Base-by-base conservation (phyloP, 2,329 filamentous ascomycete species). In the Xylaria sp. region DNA sequence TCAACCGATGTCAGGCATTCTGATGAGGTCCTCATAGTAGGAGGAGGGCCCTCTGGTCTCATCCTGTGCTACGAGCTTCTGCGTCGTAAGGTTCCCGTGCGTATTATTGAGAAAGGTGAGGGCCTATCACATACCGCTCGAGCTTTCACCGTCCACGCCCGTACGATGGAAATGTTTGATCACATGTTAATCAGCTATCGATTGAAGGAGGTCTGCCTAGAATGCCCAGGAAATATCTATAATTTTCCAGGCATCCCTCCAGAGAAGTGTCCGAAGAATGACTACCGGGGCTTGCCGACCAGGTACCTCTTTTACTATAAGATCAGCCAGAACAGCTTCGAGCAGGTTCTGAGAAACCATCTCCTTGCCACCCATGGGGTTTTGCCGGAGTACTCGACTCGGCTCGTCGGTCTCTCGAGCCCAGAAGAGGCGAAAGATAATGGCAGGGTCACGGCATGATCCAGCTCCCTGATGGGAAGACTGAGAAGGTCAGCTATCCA, bases 51-150 rank as follows among this genome's bases (percentile, higher is more conserved):
- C 15, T 20, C 57, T n/a, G 57, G 57, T 6, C 57, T 60, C n/a
- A 60, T 60, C 18, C 25, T 60, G n/a, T 60, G 57, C 41, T 60
- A 60, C 10, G 57, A 60, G 57, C 57, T 60, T 36, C 57, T 60
- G 36, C 57, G 57, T 18, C 57, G 57, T 18, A 18, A 23, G 28
- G n/a, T 60, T 10, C 57, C 57, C 28, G 57, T 60, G 4, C 57
- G 57, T 15, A 60, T 60, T 2, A 60, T 60, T 18, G 57, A 60
- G 28, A 60, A 49, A 15, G 43, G 57, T 28, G 3, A 15, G 1
- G 57, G 57, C 10, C 41, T 43, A 6, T 23, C 57, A 49, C 57
- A 60, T 23, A 60, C 57, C 18, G 43, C 57, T 10, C 43, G 57
- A 36, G 57, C 57, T 1, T 60, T 60, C 28, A 49, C 23, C n/a